Conservation (phyloP, 2,329 filamentous ascomycete genomes). For the Laburnicola sp. region DNA sequence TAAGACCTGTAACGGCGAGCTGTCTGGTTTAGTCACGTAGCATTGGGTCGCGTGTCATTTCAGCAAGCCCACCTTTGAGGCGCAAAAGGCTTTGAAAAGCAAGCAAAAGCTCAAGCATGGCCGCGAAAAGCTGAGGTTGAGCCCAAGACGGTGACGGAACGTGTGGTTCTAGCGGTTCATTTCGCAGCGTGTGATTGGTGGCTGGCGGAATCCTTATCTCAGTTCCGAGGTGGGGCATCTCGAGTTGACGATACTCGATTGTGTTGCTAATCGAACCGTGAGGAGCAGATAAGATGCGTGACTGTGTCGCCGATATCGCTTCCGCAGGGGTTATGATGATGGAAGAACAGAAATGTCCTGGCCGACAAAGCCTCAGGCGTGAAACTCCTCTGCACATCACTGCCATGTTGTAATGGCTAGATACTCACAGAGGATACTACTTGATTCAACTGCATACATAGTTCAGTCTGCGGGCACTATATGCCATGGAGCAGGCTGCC, state of each 20-base stretch:
- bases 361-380: no score
- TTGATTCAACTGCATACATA: no score
- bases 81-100: slow-evolving; percentile 1
- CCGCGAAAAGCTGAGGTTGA: slow-evolving; percentile 9
- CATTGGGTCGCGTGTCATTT: background rate
- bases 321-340: background rate
- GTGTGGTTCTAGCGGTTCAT: slow-evolving; percentile 11
- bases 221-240: slow-evolving; percentile 4
- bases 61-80: slow-evolving; percentile 3
- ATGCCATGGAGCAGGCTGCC: no score
- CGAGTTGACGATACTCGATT: slow-evolving; percentile 5
- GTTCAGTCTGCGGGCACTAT: no score
- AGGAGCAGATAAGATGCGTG: background rate
- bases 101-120: slow-evolving; percentile 14
- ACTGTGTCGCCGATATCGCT: slow-evolving; percentile 3
- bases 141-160: slow-evolving; percentile 15
- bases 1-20: slow-evolving; percentile 25
- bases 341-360: no score
- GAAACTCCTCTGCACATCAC: no score
- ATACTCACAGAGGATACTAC: no score
- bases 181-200: slow-evolving; percentile 14
- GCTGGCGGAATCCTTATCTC: slow-evolving; percentile 23
- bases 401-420: no score
- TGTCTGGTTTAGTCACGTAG: slow-evolving; percentile 22
- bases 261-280: slow-evolving; percentile 4